Base-by-base conservation (phyloP, 352 stramenopile species). In the Globisporangium lucens region DNA sequence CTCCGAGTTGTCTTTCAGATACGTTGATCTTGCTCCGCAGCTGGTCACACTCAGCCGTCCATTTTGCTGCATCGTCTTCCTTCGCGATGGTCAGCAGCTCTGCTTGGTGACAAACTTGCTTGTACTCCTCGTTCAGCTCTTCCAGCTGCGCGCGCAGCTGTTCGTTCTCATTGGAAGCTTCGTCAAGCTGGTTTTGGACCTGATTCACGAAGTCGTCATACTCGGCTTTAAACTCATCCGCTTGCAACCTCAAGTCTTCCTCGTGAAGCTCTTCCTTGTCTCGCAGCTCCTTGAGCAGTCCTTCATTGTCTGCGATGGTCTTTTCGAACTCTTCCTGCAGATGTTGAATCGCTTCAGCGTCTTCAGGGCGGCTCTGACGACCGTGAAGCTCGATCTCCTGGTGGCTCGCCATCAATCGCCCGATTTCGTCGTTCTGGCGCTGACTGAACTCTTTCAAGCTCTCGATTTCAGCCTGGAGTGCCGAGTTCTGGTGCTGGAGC, bases 341-440 rank as follows among this genome's bases (percentile, higher is more conserved):
- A 43, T 85, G 78, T 22, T 79, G 75, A n/a, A 84, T 75, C 29
- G 36, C 62, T 35, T 83, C 67, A 55, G 33, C 61, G n/a, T 83
- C 78, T 46, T 57, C 55, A 6, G 51, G 58, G 17, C 46, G 69
- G 9, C 63, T 56, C 10, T 59, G 66, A 59, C 72, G 72, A 4
- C 73, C 67, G 13, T 76, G 72, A 29, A 75, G 62, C 1, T 79
- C 70, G 5, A 69, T 58, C 47, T 90, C 76, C 60, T 85, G 77
- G 22, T 78, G 77, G 4, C 47, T 74, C 52, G 63, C 65, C 73
- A 89, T 83, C 35, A 90, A 47, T 36, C 77, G 80, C 4, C 66
- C 69, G 41, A 92, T 78, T 59, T 93, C 80, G 2, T 73, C 74
- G 61, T 72, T 85, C 65, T 91, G 85, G 56, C 80, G 78, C 51